phyloP scores from a whole-genome alignment of 768 basidiomycete species.

The Phaffia tasmanica region DNA sequence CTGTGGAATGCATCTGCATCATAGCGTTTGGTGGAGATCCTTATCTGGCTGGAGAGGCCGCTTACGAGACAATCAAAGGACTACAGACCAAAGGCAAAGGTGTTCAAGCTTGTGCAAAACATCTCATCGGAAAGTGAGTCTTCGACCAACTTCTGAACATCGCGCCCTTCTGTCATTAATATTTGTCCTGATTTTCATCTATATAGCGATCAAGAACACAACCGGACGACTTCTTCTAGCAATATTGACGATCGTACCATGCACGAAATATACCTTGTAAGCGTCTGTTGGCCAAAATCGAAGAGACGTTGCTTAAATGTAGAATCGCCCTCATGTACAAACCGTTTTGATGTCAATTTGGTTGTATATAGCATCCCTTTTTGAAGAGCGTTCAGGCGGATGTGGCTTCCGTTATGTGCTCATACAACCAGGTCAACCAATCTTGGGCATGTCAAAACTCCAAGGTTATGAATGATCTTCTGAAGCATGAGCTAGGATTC shows the following conservation, averaged over 20 bases:
- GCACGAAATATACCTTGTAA: slow-evolving; percentile 47
- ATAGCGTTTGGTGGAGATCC: slow-evolving; percentile 74
- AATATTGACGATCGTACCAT: slow-evolving; percentile 70
- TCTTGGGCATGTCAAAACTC: slow-evolving; percentile 67
- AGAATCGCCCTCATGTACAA: too few relatives aligned
- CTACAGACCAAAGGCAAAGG: slow-evolving; percentile 40
- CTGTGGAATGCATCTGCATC: too few relatives aligned
- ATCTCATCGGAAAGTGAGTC: slow-evolving; percentile 44
- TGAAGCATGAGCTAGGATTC: slow-evolving; percentile 66
- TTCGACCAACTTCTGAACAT: not conserved
- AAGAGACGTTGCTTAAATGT: too few relatives aligned
- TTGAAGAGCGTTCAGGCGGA: slow-evolving; percentile 54
- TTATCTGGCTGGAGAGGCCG: slow-evolving; percentile 64
- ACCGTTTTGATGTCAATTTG: too few relatives aligned
- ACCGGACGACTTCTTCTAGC: slow-evolving; percentile 42
- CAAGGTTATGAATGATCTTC: slow-evolving; percentile 57
- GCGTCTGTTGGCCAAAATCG: too few relatives aligned
- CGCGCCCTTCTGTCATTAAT: slow-evolving; percentile 32
- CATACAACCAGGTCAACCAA: slow-evolving; percentile 47
- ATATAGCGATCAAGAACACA: slow-evolving; percentile 35
- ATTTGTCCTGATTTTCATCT: not conserved
- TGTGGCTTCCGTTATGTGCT: slow-evolving; percentile 63
- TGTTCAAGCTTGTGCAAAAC: slow-evolving; percentile 49
- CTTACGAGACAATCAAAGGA: slow-evolving; percentile 60
- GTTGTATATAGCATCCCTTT: slow-evolving; percentile 26